These are phyloP conservation scores for Aspergillus phoenicis DNA, from an alignment of 2,329 filamentous ascomycete genomes.

Conservation along the genomic window DNA sequence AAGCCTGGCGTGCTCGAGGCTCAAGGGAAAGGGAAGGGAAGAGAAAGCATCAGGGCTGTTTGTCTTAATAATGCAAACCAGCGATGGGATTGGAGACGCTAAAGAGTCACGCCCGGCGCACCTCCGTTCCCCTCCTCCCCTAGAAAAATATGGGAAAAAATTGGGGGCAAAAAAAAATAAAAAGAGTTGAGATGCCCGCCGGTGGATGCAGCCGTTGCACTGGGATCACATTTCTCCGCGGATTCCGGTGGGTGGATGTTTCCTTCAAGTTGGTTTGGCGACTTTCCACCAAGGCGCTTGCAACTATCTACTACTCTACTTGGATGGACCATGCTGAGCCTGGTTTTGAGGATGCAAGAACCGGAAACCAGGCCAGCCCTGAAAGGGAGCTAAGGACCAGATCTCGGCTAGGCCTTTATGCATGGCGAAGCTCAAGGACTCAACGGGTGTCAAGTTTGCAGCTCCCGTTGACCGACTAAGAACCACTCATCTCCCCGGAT, in stretches of 20 bases:
- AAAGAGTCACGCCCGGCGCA: neutral
- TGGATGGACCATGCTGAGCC: neutral
- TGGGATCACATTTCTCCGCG: neutral
- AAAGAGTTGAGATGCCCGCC: too few relatives aligned
- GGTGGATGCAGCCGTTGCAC: too few relatives aligned
- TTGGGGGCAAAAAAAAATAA: neutral
- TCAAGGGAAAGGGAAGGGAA: neutral
- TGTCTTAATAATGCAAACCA: conserved; percentile 5
- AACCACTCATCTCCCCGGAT: neutral
- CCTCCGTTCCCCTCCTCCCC: conserved; percentile 1
- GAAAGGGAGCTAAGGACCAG: neutral
- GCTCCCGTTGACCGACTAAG: neutral
- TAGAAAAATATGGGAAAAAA: too few relatives aligned
- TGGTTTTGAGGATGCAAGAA: neutral
- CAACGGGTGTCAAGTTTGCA: neutral
- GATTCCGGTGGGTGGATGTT: neutral
- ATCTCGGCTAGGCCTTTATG: neutral
- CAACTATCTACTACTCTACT: neutral
- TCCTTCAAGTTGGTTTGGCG: neutral
- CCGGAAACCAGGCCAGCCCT: neutral
- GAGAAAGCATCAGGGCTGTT: neutral
- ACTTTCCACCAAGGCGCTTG: neutral
- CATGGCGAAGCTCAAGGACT: neutral
- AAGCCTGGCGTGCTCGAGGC: neutral
- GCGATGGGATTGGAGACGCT: conserved; percentile 7